Evolutionary conservation across 768 basidiomycete species (phyloP).

Genomic region (Gloeophyllum trabeum): DNA sequence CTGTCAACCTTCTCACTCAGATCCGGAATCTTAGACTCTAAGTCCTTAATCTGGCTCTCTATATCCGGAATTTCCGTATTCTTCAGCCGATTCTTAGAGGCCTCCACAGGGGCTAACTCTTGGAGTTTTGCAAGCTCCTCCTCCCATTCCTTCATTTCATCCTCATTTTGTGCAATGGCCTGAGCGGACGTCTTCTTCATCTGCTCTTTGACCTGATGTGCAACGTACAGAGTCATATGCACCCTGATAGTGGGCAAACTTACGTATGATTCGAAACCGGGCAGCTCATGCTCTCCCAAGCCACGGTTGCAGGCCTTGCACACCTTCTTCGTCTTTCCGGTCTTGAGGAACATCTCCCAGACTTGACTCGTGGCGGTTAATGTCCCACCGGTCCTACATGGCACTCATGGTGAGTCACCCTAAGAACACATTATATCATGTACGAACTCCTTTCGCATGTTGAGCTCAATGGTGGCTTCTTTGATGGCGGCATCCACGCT

Average conservation of each 20-base stretch:
- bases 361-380: constrained; percentile 27
- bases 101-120: constrained; percentile 43
- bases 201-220: constrained; percentile 53
- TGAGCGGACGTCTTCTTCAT: constrained; percentile 46
- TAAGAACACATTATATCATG: constrained; percentile 6
- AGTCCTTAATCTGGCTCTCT: constrained; percentile 46
- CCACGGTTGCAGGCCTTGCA: constrained; percentile 74
- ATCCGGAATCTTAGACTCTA: constrained; percentile 42
- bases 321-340: constrained; percentile 49
- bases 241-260: too few species aligned
- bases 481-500: constrained; percentile 38
- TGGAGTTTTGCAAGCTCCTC: constrained; percentile 44
- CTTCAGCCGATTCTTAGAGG: constrained; percentile 41
- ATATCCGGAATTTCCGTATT: constrained; percentile 53
- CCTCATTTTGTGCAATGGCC: constrained; percentile 27
- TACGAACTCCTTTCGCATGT: constrained; percentile 29
- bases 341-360: constrained; percentile 43
- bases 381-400: constrained; percentile 15
- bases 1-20: constrained; percentile 47
- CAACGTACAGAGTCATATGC: too few species aligned
- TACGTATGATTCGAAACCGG: constrained; percentile 54
- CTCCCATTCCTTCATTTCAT: constrained; percentile 51
- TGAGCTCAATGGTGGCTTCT: constrained; percentile 31
- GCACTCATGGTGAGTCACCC: constrained; percentile 5
- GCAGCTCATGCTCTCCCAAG: constrained; percentile 41